These are phyloP conservation scores for Penicillium frequentans DNA, from an alignment of 2,329 filamentous ascomycete genomes.

Conservation along the genomic window DNA sequence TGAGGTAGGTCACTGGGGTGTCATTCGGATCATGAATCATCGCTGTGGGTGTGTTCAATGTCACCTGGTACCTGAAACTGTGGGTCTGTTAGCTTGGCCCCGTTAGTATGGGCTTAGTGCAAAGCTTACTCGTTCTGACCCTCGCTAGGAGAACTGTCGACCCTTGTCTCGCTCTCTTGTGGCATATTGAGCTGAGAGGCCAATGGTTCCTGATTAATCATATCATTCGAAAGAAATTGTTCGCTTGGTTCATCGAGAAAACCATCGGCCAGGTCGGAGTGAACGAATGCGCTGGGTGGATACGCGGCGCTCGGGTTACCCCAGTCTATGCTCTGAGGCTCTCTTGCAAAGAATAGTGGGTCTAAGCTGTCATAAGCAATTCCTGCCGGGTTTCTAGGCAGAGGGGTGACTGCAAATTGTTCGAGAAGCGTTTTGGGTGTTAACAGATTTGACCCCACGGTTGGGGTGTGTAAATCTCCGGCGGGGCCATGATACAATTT, in stretches of 20 bases:
- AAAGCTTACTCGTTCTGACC: neutral
- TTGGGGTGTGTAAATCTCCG: neutral
- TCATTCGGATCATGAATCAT: constrained; percentile 1
- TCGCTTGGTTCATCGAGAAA: neutral
- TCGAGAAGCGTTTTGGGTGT: neutral
- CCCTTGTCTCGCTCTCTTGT: neutral
- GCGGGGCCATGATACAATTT: neutral
- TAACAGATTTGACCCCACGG: neutral
- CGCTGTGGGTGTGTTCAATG: neutral
- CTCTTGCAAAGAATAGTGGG: neutral
- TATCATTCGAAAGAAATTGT: neutral
- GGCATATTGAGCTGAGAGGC: neutral
- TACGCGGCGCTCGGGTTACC: neutral
- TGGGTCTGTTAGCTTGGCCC: neutral
- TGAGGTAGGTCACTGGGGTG: constrained; percentile 6
- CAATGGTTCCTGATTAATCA: neutral
- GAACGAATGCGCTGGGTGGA: neutral
- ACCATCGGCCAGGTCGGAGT: neutral
- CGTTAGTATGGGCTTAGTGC: neutral
- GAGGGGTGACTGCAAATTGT: neutral
- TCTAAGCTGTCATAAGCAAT: neutral
- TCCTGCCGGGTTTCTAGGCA: neutral
- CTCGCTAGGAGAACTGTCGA: neutral
- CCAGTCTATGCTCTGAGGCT: neutral
- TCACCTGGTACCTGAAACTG: constrained; percentile 1